phyloP scores from a whole-genome alignment of 2,329 filamentous ascomycete genomes.

The Trichoderma simmonsii region DNA sequence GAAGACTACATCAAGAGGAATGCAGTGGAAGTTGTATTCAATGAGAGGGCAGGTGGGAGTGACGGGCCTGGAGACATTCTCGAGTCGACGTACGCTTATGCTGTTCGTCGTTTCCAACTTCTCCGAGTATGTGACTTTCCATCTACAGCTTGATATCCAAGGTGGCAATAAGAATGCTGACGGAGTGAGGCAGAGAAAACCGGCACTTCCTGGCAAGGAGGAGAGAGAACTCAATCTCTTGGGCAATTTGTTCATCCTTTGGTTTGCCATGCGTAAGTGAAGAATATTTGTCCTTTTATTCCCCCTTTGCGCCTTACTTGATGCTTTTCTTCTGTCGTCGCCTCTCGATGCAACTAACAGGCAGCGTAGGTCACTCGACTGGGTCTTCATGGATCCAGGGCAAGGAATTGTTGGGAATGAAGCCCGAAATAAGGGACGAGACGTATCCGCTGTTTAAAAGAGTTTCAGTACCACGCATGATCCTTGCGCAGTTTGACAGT shows the following conservation, averaged over 20 bases:
- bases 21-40: conserved; percentile 30
- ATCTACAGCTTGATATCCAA: too few relatives aligned
- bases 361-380: conserved; percentile 40
- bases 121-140: conserved; percentile 25
- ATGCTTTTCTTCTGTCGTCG: not conserved
- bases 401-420: conserved; percentile 40
- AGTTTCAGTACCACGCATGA: conserved; percentile 43
- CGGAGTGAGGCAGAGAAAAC: not conserved
- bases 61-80: conserved; percentile 19
- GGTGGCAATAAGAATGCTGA: not conserved
- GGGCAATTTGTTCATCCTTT: conserved; percentile 41
- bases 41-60: conserved; percentile 15
- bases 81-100: conserved; percentile 24
- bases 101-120: conserved; percentile 23
- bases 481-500: conserved; percentile 45
- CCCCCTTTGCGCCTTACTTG: not conserved
- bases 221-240: conserved; percentile 37
- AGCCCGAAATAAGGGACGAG: conserved; percentile 31
- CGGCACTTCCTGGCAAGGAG: conserved; percentile 14
- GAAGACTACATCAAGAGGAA: conserved; percentile 35
- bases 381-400: conserved; percentile 44
- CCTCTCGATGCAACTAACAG: not conserved
- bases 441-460: conserved; percentile 38
- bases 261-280: conserved; percentile 47
- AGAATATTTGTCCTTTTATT: not conserved